Evolutionary conservation across 1,139 yeast species (phyloP), one percentile per base, ranked within the genome.

Genomic region (Magnusiomyces tetraspermus): DNA sequence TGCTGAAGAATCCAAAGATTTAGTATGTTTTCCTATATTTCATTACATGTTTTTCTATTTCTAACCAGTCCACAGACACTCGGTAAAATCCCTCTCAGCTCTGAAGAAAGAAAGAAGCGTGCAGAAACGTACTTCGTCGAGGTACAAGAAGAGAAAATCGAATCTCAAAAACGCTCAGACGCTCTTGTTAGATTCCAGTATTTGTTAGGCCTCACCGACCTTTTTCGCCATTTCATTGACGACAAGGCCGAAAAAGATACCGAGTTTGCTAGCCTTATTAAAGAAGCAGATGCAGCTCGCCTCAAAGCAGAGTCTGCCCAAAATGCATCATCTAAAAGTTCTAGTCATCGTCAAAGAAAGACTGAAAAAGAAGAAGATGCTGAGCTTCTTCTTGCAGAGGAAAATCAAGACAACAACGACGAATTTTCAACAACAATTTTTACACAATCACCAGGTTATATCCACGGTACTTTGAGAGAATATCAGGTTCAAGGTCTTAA

Each of bases 301-400:
- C 36, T 21, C 2, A 54, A 68, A 52, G 17, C 26, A 53, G 41
- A 30, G 51, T 53, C 21, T n/a, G 15, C n/a, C 13, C 11, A 17
- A 2, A 53, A 17, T 57, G 33, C 43, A 53, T 22, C 45, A 15
- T 11, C 38, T 17, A 37, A 24, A 26, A 41, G 48, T 26, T 42
- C 59, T 55, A 50, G 61, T 60, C 56, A 59, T 72, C 53, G 79
- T 53, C 71, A 82, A 17, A 60, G 95, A 55, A 86, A 86, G 65
- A 83, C 94, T 0, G 95, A 87, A 67, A 83, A 85, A 67, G 96
- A 90, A 63, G 97, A 90, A 66, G 97, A 88, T 66, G 95, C 88
- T 1, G 96, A 88, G 67, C 73, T 88, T 54, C 73, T 90, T 61
- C 77, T 78, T 58, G 95, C 84, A 50, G 96, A 87, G 63, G 88